Evolutionary conservation across 257 asterid genomes (phyloP).

Genomic region (Solanum megistacrolobum): DNA sequence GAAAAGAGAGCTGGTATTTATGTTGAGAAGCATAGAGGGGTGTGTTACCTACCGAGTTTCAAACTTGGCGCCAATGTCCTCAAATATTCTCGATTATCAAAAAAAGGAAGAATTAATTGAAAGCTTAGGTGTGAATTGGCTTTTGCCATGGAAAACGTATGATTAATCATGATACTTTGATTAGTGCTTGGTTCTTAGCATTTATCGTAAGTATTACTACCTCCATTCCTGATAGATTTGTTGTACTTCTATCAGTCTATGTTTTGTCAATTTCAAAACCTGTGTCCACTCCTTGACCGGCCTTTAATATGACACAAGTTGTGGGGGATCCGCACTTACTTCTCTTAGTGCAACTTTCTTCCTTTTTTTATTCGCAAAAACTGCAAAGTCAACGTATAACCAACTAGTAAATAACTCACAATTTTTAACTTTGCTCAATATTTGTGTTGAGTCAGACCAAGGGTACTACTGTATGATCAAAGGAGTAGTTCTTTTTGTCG

Average conservation of each 20-base stretch:
- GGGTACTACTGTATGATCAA: background rate
- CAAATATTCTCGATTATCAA: background rate
- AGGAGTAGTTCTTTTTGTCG: background rate
- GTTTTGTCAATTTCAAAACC: background rate
- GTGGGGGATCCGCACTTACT: background rate
- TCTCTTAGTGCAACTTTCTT: background rate
- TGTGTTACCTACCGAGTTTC: background rate
- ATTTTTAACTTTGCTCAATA: background rate
- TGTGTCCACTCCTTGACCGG: background rate
- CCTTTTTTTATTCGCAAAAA: background rate
- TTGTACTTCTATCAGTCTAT: background rate
- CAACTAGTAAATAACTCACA: background rate
- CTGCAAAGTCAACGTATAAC: background rate
- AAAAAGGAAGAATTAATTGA: background rate
- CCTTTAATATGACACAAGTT: background rate
- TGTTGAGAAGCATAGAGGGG: background rate
- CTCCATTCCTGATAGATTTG: background rate
- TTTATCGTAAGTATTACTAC: background rate
- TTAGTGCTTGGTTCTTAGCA: background rate
- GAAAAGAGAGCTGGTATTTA: background rate
- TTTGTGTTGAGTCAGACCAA: background rate
- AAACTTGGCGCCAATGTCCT: background rate
- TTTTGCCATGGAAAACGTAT: background rate
- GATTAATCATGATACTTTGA: background rate
- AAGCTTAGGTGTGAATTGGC: background rate